Evolutionary conservation across 768 basidiomycete species (phyloP).

Genomic region (Plicaturopsis crispa): DNA sequence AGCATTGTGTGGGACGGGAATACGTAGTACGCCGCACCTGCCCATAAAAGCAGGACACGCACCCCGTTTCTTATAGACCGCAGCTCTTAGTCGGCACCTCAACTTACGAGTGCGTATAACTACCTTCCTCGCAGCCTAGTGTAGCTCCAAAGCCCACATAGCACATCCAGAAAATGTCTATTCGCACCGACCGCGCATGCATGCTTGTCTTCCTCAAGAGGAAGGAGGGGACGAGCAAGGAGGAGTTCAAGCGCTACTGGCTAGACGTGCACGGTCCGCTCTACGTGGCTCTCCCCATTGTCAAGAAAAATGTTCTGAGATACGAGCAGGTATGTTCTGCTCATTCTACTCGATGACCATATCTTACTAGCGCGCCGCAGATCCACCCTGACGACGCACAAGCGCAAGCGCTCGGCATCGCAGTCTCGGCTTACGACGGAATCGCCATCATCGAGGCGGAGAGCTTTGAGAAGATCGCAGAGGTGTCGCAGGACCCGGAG

Average conservation of each 20-base stretch:
- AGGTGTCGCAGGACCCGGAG: too few relatives aligned
- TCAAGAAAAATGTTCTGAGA: slow-evolving; percentile 24
- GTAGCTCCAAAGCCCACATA: too few relatives aligned
- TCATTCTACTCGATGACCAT: background rate
- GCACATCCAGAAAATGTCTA: slow-evolving; percentile 8
- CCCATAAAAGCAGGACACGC: too few relatives aligned
- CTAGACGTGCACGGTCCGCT: slow-evolving; percentile 18
- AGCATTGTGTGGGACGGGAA: too few relatives aligned
- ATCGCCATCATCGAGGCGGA: slow-evolving; percentile 23
- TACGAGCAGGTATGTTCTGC: slow-evolving; percentile 23
- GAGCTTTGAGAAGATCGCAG: slow-evolving; percentile 23
- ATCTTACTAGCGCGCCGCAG: background rate
- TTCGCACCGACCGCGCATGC: slow-evolving; percentile 22
- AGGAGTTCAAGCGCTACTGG: slow-evolving; percentile 25
- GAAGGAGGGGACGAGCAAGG: slow-evolving; percentile 17
- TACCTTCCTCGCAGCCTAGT: too few relatives aligned
- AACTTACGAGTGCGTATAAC: too few relatives aligned
- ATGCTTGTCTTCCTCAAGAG: slow-evolving; percentile 19
- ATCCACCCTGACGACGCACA: slow-evolving; percentile 7
- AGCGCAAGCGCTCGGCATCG: slow-evolving; percentile 10
- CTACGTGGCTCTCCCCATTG: slow-evolving; percentile 22
- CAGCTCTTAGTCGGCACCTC: too few relatives aligned
- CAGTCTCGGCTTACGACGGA: slow-evolving; percentile 19
- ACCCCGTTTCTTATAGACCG: too few relatives aligned
- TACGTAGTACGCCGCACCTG: too few relatives aligned